Base-by-base conservation (phyloP, 768 basidiomycete species). In the Lactarius hatsudake region DNA sequence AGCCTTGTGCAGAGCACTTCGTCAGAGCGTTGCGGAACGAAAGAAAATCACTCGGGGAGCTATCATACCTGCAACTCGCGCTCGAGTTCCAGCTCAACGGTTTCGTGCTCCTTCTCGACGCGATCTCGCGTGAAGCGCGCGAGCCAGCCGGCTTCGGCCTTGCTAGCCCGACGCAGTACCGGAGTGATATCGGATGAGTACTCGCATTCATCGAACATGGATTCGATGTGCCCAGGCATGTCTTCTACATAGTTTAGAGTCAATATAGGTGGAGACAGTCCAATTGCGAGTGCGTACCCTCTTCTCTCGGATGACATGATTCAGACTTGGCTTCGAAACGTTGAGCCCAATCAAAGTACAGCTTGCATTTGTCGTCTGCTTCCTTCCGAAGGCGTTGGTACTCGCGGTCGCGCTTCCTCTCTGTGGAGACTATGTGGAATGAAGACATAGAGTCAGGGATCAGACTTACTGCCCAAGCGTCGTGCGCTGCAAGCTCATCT, bases 401-500 rank as follows among this genome's bases (percentile, higher is more conserved):
- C 72, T 87, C 89, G 13, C 75, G 75, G 63, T 88, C 84, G 62
- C 88, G 83, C 53, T 79, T 83, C 72, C n/a, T n/a, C 77, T 80
- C 91, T 93, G 68, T 45, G 62, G 42, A 48, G 40, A 1, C 38
- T 61, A 40, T 67, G 43, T 56, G 10, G 3, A 43, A 26, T 54
- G 1, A 32, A 61, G 13, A 48, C 34, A 23, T 17, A 15, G 13
- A 15, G 38, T 17, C 13, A 40, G 26, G n/a, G 58, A 36, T 78
- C 26, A 13, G 61, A 23, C 78, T 34, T 66, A 93, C 94, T 80
- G 83, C 82, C 95, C 95, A 97, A 59, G 79, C 73, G 36, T 88
- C 86, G 26, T 84, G 81, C 15, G 81, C 77, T 36, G 74, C 77
- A 26, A 75, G 77, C 75, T 97, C 94, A 63, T 94, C 94, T 53